These are phyloP conservation scores for Acorus calamus DNA, from an alignment of 106 monocot species.

Conservation along the genomic window DNA sequence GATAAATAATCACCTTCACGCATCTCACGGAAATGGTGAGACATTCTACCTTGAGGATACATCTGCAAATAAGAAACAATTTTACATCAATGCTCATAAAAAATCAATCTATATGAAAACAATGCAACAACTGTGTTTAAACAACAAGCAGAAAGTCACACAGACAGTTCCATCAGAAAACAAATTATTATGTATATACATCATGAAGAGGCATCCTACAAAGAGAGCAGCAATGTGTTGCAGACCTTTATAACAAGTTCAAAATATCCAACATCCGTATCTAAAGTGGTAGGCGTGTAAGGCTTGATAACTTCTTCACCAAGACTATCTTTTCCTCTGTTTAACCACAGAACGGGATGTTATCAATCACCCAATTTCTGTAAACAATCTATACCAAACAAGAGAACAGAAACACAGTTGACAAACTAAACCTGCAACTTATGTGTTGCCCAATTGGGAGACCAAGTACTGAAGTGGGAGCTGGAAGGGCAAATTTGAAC, in stretches of 20 bases:
- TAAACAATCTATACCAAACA: neutral
- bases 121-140: too few relatives aligned
- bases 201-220: too few relatives aligned
- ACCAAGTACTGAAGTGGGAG: constrained; percentile 65
- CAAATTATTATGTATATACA: too few relatives aligned
- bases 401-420: neutral
- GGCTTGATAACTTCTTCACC: constrained; percentile 97
- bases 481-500: constrained; percentile 72
- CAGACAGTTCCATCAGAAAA: too few relatives aligned
- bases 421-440: constrained; percentile 69
- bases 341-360: neutral
- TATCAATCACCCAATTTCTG: neutral
- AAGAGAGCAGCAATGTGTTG: neutral
- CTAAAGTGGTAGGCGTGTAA: constrained; percentile 93
- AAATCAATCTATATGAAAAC: too few relatives aligned
- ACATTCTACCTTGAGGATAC: constrained; percentile 99
- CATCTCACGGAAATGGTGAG: constrained; percentile 99
- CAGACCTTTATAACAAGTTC: constrained; percentile 96
- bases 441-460: constrained; percentile 99
- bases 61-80: constrained; percentile 25
- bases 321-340: constrained; percentile 62
- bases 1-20: constrained; percentile 78
- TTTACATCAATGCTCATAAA: neutral
- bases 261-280: constrained; percentile 87
- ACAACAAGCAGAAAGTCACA: too few relatives aligned